Base-by-base conservation (phyloP, 805 yeast genomes). In the Pichia ethanolica region DNA sequence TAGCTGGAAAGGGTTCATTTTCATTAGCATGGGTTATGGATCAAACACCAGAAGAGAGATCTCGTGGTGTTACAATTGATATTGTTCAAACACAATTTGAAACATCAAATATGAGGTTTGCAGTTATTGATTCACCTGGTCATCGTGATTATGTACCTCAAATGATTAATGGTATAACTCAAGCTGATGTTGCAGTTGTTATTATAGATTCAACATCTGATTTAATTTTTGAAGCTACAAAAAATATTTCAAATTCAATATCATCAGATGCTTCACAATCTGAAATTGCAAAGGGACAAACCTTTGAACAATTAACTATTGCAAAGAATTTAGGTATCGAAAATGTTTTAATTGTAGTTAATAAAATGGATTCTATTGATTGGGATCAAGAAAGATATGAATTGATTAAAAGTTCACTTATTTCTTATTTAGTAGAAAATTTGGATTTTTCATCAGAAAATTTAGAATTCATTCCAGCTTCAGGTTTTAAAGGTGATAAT, bases 1-100 rank as follows among this genome's bases (percentile, higher is more conserved):
- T 72, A 42, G 71, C 74, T 1, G 95, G 95, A 5, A 86, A 87
- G 59, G 79, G 82, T 10, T 85, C 91, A 5, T 86, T 86, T 67
- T 87, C 91, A 5, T 70, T 86, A 45, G 95, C 95, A 1, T 86
- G 95, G 95, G 78, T 86, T 37, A 72, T 87, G 80, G 95, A 86
- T 63, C 90, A 85, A 61, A 84, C 91, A 0, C 65, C 71, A 1
- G 93, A 86, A 61, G 95, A 86, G 65, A 73, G 95, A 55, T 53
- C 70, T 8, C 71, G 90, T 45, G 95, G 95, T 44, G 89, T 86
- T 5, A 86, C 95, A 3, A 81, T 86, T 27, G 95, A 86, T 59
- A 79, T 86, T 34, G 82, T 86, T 49, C 82, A 83, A 47, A 81
- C 86, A 8, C 70, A 72, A 38, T 82, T 86, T 52, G 84, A 80